A percentile compares a stretch with the other conserved stretches of the same genome.
Conservation (phyloP, 129 eudicot genomes). For the Escallonia rubra region DNA sequence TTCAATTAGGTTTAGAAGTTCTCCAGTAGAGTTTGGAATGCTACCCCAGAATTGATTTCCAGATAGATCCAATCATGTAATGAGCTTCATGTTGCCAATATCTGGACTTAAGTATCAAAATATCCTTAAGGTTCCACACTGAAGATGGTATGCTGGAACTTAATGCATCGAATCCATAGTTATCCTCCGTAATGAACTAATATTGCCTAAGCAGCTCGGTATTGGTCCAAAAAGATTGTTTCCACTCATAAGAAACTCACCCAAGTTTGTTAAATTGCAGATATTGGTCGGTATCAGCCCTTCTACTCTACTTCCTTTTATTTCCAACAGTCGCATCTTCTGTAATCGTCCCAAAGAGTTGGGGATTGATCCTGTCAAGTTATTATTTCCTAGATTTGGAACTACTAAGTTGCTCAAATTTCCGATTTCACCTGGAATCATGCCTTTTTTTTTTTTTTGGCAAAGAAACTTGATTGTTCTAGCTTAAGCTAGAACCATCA, state of each 20-base stretch:
- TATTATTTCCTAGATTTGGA: conserved; percentile 20
- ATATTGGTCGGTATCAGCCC: conserved; percentile 24
- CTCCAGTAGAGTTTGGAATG: conserved; percentile 23
- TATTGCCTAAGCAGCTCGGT: conserved; percentile 41
- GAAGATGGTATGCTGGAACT: conserved; percentile 20
- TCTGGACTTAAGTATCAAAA: conserved; percentile 18
- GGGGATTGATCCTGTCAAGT: conserved; percentile 35
- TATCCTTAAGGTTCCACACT: conserved; percentile 26
- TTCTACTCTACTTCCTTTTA: conserved; percentile 21
- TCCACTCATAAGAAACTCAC: conserved; percentile 10
- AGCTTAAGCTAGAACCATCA: no score
- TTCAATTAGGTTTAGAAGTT: background rate
- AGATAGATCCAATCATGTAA: conserved; percentile 21
- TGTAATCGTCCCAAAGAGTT: conserved; percentile 11
- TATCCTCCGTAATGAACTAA: conserved; percentile 19
- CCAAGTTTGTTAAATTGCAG: conserved; percentile 16
- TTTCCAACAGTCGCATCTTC: conserved; percentile 16
- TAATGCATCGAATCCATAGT: conserved; percentile 23
- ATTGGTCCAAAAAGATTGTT: conserved; percentile 28
- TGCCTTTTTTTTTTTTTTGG: no score
- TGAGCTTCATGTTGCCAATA: conserved; percentile 21
- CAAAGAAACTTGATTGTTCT: no score
- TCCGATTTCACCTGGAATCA: conserved; percentile 33
- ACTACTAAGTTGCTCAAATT: conserved; percentile 22
- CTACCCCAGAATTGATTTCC: conserved; percentile 28